These are phyloP conservation scores for Ettlia oleoabundans DNA, from an alignment of 139 green algal genomes.

Conservation along the genomic window DNA sequence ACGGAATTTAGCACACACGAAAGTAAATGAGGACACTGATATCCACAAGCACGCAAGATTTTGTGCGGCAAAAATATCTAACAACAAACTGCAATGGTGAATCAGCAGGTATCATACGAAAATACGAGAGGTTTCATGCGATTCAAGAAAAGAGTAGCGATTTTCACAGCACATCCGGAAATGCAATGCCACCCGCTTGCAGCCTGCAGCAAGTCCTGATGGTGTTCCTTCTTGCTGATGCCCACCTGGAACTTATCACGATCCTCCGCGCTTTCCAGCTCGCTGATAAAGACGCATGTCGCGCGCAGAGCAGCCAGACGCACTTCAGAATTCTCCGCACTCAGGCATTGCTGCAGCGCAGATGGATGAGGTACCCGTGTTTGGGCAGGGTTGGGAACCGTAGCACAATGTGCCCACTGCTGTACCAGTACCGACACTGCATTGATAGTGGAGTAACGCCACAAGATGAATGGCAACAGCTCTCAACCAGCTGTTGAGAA, in stretches of 20 bases:
- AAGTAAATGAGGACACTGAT: too few species aligned
- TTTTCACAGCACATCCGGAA: too few species aligned
- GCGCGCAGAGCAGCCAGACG: slow-evolving; percentile 77
- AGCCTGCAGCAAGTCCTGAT: neutral
- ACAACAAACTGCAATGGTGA: neutral
- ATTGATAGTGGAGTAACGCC: too few species aligned
- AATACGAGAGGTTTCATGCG: too few species aligned
- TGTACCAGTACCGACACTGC: too few species aligned
- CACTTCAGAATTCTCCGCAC: slow-evolving; percentile 53
- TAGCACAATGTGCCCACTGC: too few species aligned
- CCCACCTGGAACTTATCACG: slow-evolving; percentile 76
- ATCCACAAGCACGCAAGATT: too few species aligned
- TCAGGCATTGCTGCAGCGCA: slow-evolving; percentile 50
- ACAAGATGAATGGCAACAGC: too few species aligned
- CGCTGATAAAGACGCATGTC: slow-evolving; percentile 77
- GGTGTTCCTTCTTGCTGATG: neutral
- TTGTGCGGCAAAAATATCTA: neutral
- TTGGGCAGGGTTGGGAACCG: neutral
- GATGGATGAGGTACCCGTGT: neutral
- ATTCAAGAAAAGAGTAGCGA: too few species aligned
- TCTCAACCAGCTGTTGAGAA: too few species aligned
- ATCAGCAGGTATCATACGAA: too few species aligned
- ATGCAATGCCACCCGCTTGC: neutral
- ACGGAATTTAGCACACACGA: too few species aligned
- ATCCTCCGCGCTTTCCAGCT: slow-evolving; percentile 71